phyloP scores from a whole-genome alignment of 2,329 filamentous ascomycete genomes.

The Chlorencoelia australis region DNA sequence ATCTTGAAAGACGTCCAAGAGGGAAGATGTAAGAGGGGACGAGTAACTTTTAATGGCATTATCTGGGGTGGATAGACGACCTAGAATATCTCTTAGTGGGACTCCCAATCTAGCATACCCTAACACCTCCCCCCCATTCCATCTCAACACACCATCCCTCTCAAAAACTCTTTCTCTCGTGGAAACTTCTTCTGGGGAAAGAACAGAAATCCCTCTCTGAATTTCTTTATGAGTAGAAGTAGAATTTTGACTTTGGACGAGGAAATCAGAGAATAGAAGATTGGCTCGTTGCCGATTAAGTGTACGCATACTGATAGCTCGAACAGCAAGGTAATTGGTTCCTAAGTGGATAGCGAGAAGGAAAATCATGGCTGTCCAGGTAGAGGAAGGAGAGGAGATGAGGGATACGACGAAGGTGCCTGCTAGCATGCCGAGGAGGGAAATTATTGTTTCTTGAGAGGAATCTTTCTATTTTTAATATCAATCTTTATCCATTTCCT shows the following conservation, averaged over 20 bases:
- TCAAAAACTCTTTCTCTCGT: slow-evolving; percentile 21
- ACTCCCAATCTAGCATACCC: slow-evolving; percentile 47
- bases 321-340: slow-evolving; percentile 80
- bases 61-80: slow-evolving; percentile 8
- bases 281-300: slow-evolving; percentile 82
- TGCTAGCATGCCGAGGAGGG: slow-evolving; percentile 73
- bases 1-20: slow-evolving; percentile 40
- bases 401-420: slow-evolving; percentile 73
- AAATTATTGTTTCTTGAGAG: slow-evolving; percentile 90
- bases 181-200: slow-evolving; percentile 58
- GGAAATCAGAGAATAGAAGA: slow-evolving; percentile 56
- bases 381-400: slow-evolving; percentile 59
- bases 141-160: slow-evolving; percentile 37
- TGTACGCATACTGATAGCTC: slow-evolving; percentile 70
- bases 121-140: slow-evolving; percentile 34
- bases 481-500: slow-evolving; percentile 5
- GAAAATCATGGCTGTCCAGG: slow-evolving; percentile 61
- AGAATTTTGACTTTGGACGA: slow-evolving; percentile 24
- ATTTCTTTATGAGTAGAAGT: not conserved
- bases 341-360: slow-evolving; percentile 69
- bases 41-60: slow-evolving; percentile 9
- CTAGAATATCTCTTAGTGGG: slow-evolving; percentile 27
- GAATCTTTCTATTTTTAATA: slow-evolving; percentile 56
- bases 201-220: slow-evolving; percentile 27
- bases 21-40: slow-evolving; percentile 8